Conservation (phyloP, 2,329 filamentous ascomycete genomes). For the Aureobasidium sp. region DNA sequence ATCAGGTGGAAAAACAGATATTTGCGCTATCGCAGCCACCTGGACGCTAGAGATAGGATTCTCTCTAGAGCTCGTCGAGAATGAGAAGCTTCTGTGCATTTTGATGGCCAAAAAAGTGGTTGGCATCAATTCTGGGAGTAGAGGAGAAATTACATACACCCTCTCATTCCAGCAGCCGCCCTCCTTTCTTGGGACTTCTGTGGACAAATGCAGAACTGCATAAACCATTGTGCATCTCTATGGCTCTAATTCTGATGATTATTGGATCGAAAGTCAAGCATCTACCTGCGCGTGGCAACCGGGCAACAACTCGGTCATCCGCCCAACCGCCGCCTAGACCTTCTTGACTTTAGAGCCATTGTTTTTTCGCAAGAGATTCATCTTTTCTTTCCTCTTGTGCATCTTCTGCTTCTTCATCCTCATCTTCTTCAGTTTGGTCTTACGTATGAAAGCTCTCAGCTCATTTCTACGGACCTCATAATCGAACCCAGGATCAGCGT, state of each 20-base stretch:
- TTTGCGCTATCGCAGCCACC: neutral
- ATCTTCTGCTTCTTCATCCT: neutral
- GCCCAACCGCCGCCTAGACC: neutral
- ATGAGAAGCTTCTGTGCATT: too few relatives aligned
- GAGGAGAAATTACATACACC: too few relatives aligned
- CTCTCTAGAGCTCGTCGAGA: too few relatives aligned
- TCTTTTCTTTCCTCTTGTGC: neutral
- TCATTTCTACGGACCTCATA: too few relatives aligned
- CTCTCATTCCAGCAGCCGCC: too few relatives aligned
- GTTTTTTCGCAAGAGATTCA: neutral
- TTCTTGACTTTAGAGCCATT: neutral
- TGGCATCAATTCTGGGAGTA: too few relatives aligned
- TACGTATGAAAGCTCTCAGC: neutral
- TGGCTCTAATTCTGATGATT: neutral
- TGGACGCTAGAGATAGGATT: too few relatives aligned
- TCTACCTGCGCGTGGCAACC: too few relatives aligned
- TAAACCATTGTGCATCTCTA: neutral
- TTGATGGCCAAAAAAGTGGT: too few relatives aligned
- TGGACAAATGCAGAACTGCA: neutral
- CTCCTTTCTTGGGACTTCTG: neutral
- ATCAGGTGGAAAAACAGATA: neutral
- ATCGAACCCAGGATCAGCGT: neutral
- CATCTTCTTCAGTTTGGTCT: neutral
- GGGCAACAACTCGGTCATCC: too few relatives aligned
- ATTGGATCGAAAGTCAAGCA: too few relatives aligned